Evolutionary conservation across 225 moss, liverwort and hornwort genomes (phyloP).

Genomic region (Pseudoscleropodium purum): DNA sequence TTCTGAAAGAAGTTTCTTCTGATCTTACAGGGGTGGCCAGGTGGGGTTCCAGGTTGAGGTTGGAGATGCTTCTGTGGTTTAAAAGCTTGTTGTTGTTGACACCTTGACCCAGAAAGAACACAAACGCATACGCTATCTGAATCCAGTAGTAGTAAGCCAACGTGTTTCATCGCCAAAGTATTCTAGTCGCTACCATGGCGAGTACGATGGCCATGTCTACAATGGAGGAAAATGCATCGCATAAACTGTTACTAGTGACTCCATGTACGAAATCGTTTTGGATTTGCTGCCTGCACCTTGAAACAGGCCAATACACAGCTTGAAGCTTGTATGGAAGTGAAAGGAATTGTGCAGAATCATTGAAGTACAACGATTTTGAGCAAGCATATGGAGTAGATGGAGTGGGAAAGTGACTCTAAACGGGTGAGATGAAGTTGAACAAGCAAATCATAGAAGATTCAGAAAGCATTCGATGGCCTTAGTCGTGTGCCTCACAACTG

Average conservation of each 20-base stretch:
- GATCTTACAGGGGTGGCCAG: not conserved
- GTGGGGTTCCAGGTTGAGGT: not conserved
- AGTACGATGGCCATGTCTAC: not conserved
- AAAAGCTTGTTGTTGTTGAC: not conserved
- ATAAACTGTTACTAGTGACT: not conserved
- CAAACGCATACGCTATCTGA: not conserved
- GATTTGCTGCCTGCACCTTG: not conserved
- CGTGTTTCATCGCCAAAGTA: not conserved
- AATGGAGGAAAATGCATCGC: not conserved
- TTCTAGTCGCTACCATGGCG: not conserved
- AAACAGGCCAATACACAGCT: too few relatives aligned
- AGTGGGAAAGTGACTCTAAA: not conserved
- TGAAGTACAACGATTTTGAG: not conserved
- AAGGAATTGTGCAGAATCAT: not conserved
- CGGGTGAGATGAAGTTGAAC: not conserved
- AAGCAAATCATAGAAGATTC: not conserved
- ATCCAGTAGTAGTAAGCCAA: not conserved
- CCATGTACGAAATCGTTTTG: not conserved
- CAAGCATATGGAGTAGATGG: not conserved
- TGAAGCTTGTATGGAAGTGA: not conserved
- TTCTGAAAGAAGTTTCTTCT: not conserved
- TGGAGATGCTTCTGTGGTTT: not conserved
- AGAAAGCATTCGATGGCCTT: not conserved
- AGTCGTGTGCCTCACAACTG: not conserved
- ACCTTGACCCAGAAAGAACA: not conserved